Conservation (phyloP, 441 rosid species). For the Brassica balearica region DNA sequence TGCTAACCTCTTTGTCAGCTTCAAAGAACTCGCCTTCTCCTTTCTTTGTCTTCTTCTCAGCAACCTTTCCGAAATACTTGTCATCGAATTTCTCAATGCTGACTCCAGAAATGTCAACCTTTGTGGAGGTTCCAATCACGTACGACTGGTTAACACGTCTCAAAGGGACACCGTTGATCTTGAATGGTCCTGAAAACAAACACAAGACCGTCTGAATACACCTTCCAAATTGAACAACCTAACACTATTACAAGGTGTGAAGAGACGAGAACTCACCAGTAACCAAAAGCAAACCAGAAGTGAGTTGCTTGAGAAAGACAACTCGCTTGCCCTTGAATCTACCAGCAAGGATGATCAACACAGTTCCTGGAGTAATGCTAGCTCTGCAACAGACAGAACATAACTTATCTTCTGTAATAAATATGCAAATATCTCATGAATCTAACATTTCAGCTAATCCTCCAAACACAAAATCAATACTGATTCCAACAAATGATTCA, state of each 20-base stretch:
- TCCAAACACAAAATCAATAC: too few relatives aligned
- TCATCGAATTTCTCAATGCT: slow-evolving; percentile 74
- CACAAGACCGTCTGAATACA: too few relatives aligned
- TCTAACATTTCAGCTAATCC: too few relatives aligned
- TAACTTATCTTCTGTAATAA: not conserved
- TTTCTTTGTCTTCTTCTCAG: slow-evolving; percentile 79
- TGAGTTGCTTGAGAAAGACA: slow-evolving; percentile 87
- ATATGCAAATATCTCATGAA: not conserved
- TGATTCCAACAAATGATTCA: not conserved
- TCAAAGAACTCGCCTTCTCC: slow-evolving; percentile 86
- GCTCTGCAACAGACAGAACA: slow-evolving; percentile 48
- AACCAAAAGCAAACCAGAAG: slow-evolving; percentile 82
- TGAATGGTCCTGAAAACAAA: slow-evolving; percentile 73
- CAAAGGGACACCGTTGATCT: slow-evolving; percentile 87
- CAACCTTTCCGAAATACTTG: slow-evolving; percentile 77
- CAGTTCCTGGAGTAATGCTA: slow-evolving; percentile 85
- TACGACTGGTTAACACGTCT: slow-evolving; percentile 85
- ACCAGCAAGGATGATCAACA: slow-evolving; percentile 84
- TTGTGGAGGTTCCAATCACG: slow-evolving; percentile 83
- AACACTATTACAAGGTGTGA: too few relatives aligned
- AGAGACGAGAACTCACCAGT: slow-evolving; percentile 83
- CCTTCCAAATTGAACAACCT: too few relatives aligned
- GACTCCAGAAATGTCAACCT: slow-evolving; percentile 75
- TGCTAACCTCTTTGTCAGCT: slow-evolving; percentile 55
- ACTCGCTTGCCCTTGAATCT: slow-evolving; percentile 95